These are phyloP conservation scores for Medicago arabica DNA, from an alignment of 306 rosid species.

Conservation along the genomic window DNA sequence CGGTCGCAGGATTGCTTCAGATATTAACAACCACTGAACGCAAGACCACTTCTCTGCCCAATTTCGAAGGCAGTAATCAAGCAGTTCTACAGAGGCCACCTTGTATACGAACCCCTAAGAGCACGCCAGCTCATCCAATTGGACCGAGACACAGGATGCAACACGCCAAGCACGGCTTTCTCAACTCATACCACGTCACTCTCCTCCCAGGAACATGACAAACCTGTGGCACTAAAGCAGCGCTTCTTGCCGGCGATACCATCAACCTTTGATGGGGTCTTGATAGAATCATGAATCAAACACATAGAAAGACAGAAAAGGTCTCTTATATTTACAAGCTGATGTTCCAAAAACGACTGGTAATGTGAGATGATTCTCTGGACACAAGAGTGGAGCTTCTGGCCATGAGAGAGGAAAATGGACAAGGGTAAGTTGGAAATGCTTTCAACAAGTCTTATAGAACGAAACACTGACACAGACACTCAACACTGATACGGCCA, in stretches of 20 bases:
- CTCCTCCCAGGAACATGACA: slow-evolving; percentile 60
- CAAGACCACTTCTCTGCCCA: no score
- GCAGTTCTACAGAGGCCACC: no score
- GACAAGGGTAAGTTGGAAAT: no score
- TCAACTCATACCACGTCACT: slow-evolving; percentile 66
- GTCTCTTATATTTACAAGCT: slow-evolving; percentile 59
- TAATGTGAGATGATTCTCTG: slow-evolving; percentile 62
- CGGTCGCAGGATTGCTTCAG: no score
- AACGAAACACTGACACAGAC: no score
- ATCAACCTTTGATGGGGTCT: slow-evolving; percentile 53
- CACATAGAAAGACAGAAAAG: slow-evolving; percentile 71
- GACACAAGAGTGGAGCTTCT: slow-evolving; percentile 52
- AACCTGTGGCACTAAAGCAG: slow-evolving; percentile 43
- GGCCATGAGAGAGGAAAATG: slow-evolving; percentile 52
- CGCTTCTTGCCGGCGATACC: slow-evolving; percentile 60
- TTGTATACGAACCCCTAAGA: no score
- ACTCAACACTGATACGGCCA: no score
- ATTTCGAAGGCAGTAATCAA: no score
- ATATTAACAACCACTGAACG: no score
- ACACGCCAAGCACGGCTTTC: slow-evolving; percentile 79
- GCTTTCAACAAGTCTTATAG: no score
- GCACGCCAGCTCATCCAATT: background rate
- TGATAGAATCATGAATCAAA: slow-evolving; percentile 64
- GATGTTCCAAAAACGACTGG: slow-evolving; percentile 65
- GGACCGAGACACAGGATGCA: slow-evolving; percentile 80